A percentile compares a stretch with the other conserved stretches of the same genome.
These are phyloP conservation scores for Canavalia gladiata DNA, from an alignment of 306 rosid species.

Conservation along the genomic window DNA sequence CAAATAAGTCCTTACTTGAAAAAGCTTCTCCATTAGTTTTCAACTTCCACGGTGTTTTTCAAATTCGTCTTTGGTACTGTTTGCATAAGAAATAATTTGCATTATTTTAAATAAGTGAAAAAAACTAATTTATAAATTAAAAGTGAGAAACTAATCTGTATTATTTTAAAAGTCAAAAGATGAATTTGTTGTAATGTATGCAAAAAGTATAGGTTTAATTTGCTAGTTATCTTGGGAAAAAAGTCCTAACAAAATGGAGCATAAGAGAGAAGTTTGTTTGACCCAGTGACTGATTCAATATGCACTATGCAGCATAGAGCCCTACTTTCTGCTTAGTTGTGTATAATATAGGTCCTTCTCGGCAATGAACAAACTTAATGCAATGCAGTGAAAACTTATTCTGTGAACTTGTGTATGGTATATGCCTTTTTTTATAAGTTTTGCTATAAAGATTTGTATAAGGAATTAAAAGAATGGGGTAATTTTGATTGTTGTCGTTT, in stretches of 20 bases:
- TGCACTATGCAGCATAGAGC: not conserved
- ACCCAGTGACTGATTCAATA: not conserved
- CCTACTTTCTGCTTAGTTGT: slow-evolving; percentile 10
- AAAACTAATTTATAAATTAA: too few species aligned
- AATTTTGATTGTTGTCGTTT: slow-evolving; percentile 23
- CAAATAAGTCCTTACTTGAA: too few species aligned
- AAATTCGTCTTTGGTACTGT: too few species aligned
- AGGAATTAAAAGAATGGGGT: slow-evolving; percentile 30
- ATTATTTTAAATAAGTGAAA: too few species aligned
- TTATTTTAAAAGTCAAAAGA: too few species aligned
- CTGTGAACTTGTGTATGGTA: slow-evolving; percentile 18
- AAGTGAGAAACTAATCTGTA: too few species aligned
- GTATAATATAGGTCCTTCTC: slow-evolving; percentile 15
- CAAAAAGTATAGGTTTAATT: too few species aligned
- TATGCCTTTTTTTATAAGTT: slow-evolving; percentile 19
- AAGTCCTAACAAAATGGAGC: not conserved
- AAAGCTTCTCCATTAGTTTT: too few species aligned
- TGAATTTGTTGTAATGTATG: too few species aligned
- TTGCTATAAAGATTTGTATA: slow-evolving; percentile 9
- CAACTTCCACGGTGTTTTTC: too few species aligned
- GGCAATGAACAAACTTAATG: slow-evolving; percentile 10
- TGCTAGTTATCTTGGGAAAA: not conserved
- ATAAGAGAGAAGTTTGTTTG: slow-evolving; percentile 18
- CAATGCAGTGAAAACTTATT: slow-evolving; percentile 20
- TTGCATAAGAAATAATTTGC: too few species aligned